phyloP scores from a whole-genome alignment of 2,329 filamentous ascomycete genomes.

The Chaetomiaceae sp. region DNA sequence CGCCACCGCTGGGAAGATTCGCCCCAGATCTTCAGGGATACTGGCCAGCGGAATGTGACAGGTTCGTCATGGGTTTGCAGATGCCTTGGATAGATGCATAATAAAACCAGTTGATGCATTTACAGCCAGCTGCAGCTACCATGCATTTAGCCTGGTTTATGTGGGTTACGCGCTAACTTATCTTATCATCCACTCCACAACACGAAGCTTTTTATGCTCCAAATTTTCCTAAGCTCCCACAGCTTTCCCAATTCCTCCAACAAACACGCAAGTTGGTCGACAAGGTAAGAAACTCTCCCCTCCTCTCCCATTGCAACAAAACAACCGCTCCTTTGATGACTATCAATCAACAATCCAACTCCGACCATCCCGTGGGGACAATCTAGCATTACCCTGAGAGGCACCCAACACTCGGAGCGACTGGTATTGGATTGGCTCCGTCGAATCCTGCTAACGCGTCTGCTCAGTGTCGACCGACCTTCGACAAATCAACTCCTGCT shows the following conservation, averaged over 20 bases:
- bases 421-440: conserved; percentile 10
- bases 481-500: conserved; percentile 1
- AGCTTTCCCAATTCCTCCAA: conserved; percentile 21
- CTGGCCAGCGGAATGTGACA: no score
- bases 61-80: no score
- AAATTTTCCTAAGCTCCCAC: conserved; percentile 24
- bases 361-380: conserved; percentile 56
- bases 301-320: conserved; percentile 4
- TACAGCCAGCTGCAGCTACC: no score
- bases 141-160: no score
- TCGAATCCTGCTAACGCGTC: conserved; percentile 20
- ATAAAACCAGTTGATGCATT: no score
- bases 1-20: conserved; percentile 5
- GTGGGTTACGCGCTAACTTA: not conserved
- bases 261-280: conserved; percentile 14
- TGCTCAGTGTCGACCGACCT: conserved; percentile 17
- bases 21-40: no score
- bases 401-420: conserved; percentile 27
- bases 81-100: no score
- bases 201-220: conserved; percentile 19
- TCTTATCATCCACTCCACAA: conserved; percentile 21
- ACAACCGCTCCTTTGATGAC: conserved; percentile 37
- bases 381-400: conserved; percentile 56
- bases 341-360: conserved; percentile 59
- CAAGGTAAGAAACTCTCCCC: conserved; percentile 27